Conservation (phyloP, 129 eudicot genomes). For the Helianthus annuus region HanXRQr2.0-SUNRISE NC_035447.2:28822721-28823220, state of each 20-base stretch:
- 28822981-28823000: conserved; percentile 63
- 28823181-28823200: neutral
- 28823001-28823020: conserved; percentile 49
- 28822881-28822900: conserved; percentile 89
- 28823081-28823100: neutral
- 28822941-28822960: conserved; percentile 59
- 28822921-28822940: conserved; percentile 64
- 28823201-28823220: neutral
- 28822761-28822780: too few species aligned
- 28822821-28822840: neutral
- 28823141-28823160: neutral
- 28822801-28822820: neutral
- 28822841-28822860: conserved; percentile 63
- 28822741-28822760: too few species aligned
- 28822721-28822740: too few species aligned
- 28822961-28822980: conserved; percentile 58
- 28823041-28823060: neutral
- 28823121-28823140: neutral
- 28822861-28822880: conserved; percentile 77
- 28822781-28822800: too few species aligned
- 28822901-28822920: conserved; percentile 90
- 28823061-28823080: neutral
- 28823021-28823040: conserved; percentile 55
- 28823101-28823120: neutral
- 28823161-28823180: conserved; percentile 1